Evolutionary conservation across 768 basidiomycete species (phyloP).

Genomic region (Rhodotorula paludigena): DNA sequence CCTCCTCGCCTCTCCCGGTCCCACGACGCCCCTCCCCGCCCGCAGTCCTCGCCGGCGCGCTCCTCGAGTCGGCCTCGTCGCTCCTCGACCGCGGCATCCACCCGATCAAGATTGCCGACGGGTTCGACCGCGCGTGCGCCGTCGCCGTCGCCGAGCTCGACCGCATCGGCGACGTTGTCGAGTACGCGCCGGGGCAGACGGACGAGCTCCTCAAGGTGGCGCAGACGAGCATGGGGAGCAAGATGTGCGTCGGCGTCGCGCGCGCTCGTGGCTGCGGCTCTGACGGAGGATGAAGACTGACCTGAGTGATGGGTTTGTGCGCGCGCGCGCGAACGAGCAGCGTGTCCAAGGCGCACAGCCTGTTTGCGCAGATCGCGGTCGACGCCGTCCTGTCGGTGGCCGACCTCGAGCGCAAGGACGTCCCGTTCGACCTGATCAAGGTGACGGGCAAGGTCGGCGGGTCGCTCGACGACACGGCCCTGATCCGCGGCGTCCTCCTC

Average conservation of each 20-base stretch:
- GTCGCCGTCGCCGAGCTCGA: constrained; percentile 88
- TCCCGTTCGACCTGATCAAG: constrained; percentile 96
- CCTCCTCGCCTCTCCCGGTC: neutral
- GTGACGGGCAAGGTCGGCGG: constrained; percentile 99
- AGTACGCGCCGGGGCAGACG: constrained; percentile 75
- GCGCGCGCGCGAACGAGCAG: constrained; percentile 49
- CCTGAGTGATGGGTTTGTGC: neutral
- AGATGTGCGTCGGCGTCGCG: constrained; percentile 64
- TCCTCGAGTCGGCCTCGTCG: constrained; percentile 87
- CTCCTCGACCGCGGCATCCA: constrained; percentile 99
- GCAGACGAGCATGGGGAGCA: constrained; percentile 92
- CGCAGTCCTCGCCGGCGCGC: constrained; percentile 90
- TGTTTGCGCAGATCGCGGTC: constrained; percentile 96
- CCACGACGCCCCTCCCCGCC: neutral
- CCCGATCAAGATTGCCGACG: constrained; percentile 97
- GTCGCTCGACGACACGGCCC: constrained; percentile 84
- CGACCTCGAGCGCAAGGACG: constrained; percentile 88
- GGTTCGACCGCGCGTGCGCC: constrained; percentile 88
- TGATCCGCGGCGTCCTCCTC: constrained; percentile 95
- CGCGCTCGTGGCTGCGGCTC: neutral
- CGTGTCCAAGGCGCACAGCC: constrained; percentile 90
- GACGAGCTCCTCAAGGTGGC: constrained; percentile 87
- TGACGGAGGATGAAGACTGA: constrained; percentile 7
- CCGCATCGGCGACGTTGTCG: constrained; percentile 79
- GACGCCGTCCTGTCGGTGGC: constrained; percentile 94